Conservation (phyloP, 164 flowering plant genomes). For the Sedum album region DNA sequence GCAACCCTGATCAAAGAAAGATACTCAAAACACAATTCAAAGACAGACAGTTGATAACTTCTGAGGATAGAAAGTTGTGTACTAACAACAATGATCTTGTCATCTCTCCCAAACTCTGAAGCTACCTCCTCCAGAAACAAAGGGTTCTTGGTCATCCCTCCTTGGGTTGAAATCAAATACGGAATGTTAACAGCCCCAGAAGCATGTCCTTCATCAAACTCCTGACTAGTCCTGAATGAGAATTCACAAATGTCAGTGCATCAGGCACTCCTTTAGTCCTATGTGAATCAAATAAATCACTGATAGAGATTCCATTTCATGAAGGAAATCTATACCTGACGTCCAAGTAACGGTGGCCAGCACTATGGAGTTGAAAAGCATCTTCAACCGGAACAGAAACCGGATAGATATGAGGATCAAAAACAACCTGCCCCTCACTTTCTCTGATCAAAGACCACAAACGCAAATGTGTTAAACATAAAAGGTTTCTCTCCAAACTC, state of each 20-base stretch:
- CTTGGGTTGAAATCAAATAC: slow-evolving; percentile 5
- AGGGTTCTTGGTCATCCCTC: slow-evolving; percentile 6
- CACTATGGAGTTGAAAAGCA: not conserved
- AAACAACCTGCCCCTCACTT: not conserved
- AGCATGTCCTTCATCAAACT: slow-evolving; percentile 2
- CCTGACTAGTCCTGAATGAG: slow-evolving; percentile 1
- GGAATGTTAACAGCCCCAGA: slow-evolving; percentile 9
- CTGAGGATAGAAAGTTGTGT: too few relatives aligned
- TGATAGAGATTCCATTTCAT: not conserved
- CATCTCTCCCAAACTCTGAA: slow-evolving; percentile 6
- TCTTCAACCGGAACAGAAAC: slow-evolving; percentile 2
- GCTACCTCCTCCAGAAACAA: slow-evolving; percentile 2
- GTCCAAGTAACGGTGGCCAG: slow-evolving; percentile 8
- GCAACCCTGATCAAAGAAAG: slow-evolving; percentile 9
- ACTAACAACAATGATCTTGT: slow-evolving; percentile 10
- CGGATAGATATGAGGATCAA: not conserved
- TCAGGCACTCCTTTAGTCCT: not conserved
- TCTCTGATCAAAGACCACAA: not conserved
- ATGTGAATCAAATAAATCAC: not conserved
- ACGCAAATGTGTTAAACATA: not conserved
- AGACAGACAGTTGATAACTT: not conserved
- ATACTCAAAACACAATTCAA: not conserved
- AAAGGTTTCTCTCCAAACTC: not conserved
- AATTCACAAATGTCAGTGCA: not conserved
- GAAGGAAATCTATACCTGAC: slow-evolving; percentile 1